A percentile compares a stretch with the other conserved stretches of the same genome.
Conservation (phyloP, 1,139 yeast species). For the Kodamaea fungicola region DNA sequence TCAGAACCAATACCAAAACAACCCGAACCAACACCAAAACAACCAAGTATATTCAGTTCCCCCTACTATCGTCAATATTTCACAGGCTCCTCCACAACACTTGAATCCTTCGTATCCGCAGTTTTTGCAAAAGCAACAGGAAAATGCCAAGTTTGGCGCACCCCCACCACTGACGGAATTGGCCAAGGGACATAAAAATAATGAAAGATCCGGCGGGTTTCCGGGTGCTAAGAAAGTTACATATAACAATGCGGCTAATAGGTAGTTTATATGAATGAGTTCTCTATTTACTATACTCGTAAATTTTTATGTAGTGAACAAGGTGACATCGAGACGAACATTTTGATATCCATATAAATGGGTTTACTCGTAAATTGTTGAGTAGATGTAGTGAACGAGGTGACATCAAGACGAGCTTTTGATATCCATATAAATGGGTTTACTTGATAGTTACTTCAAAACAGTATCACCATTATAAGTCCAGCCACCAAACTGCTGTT, state of each 20-base stretch:
- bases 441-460: too few relatives aligned
- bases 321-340: too few relatives aligned
- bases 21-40: constrained; percentile 3
- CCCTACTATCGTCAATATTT: constrained; percentile 37
- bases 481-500: constrained; percentile 98
- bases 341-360: too few relatives aligned
- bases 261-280: too few relatives aligned
- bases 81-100: constrained; percentile 34
- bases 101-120: constrained; percentile 37
- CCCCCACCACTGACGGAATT: constrained; percentile 24
- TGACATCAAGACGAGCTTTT: too few relatives aligned
- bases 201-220: constrained; percentile 25
- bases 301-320: too few relatives aligned
- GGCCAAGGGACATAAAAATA: constrained; percentile 16
- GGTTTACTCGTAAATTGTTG: too few relatives aligned
- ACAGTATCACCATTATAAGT: constrained; percentile 73
- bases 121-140: constrained; percentile 31
- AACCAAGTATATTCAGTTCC: constrained; percentile 25
- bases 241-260: constrained; percentile 38
- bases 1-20: background rate
- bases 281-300: too few relatives aligned
- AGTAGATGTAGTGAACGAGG: too few relatives aligned
- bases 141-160: constrained; percentile 32
- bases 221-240: constrained; percentile 41
- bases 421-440: too few relatives aligned